Evolutionary conservation across 176 grass and related monocot genomes (phyloP), one percentile per base, ranked within the genome.

Genomic region (Bolboschoenus planiculmis): DNA sequence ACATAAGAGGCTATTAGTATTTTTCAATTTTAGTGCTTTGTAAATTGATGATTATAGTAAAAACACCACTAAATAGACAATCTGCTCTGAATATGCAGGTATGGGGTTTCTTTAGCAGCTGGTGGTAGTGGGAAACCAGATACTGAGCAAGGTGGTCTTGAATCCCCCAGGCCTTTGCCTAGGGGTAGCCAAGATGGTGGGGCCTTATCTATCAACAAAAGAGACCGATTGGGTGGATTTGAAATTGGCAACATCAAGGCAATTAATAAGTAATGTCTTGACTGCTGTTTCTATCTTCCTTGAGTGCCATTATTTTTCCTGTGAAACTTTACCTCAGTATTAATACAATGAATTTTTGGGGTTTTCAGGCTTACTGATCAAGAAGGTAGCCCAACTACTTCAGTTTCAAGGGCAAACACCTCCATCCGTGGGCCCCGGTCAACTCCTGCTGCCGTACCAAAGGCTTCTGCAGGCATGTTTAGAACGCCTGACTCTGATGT

Each of bases 191-290:
- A 94, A 88, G 94, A 91, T 30, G 79, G 36, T 73, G 65, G 85
- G 56, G 87, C 86, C 71, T 81, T 91, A 87, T 78, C 88, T 86
- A 82, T 80, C 77, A 92, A 86, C 66, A 93, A 85, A 88, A 88
- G 84, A 84, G 91, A 97, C 10, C 85, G 87, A 51, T 89, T 87
- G 87, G 70, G 76, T 86, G 78, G 53, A 86, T 83, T 88, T 63
- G 93, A 93, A 80, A 90, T 85, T 65, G 91, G 74, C 27, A 90
- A 67, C 86, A 79, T 87, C 85, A 94, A 91, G 88, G 80, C 67
- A 72, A 68, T 84, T 84, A 91, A 86, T 85, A 97, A 89, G 94
- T 97, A 97, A 97, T 88, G 88, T 53, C 82, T 65, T 70, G 10
- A 83, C 47, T 20, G 48, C 40, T 57, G 23, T 60, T 85, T 71